A percentile compares a stretch with the other conserved stretches of the same genome.
Evolutionary conservation across 305 asterid species (phyloP).

Genomic region (Plantago coronopus): DNA sequence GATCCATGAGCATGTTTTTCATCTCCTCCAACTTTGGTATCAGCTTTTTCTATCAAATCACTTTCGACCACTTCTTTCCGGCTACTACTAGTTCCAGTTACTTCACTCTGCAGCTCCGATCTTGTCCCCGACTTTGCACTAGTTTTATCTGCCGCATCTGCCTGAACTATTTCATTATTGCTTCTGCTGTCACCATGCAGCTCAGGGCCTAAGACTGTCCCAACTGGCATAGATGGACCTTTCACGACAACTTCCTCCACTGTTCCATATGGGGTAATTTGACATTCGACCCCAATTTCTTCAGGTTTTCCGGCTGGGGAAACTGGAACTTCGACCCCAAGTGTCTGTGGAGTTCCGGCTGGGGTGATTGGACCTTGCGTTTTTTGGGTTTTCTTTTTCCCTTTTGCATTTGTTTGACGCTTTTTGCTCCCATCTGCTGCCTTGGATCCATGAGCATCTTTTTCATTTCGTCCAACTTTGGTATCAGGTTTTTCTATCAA

Average conservation of each 20-base stretch:
- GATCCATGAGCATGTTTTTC: neutral
- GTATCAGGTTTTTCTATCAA: slow-evolving; percentile 3
- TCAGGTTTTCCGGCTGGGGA: no score
- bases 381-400: slow-evolving; percentile 6
- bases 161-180: neutral
- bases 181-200: neutral
- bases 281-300: no score
- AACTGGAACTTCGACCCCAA: no score
- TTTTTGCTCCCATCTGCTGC: slow-evolving; percentile 2
- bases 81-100: neutral
- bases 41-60: neutral
- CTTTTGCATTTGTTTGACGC: slow-evolving; percentile 8
- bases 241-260: no score
- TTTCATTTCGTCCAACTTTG: slow-evolving; percentile 2
- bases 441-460: neutral
- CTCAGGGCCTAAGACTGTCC: neutral
- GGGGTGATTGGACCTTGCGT: neutral
- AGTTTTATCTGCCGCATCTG: no score
- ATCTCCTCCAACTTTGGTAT: neutral
- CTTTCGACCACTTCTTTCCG: neutral
- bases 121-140: no score
- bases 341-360: no score
- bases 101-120: neutral
- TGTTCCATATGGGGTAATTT: no score
- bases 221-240: no score